phyloP scores from a whole-genome alignment of 2,329 filamentous ascomycete species.

The Aspergillus phoenicis region DNA sequence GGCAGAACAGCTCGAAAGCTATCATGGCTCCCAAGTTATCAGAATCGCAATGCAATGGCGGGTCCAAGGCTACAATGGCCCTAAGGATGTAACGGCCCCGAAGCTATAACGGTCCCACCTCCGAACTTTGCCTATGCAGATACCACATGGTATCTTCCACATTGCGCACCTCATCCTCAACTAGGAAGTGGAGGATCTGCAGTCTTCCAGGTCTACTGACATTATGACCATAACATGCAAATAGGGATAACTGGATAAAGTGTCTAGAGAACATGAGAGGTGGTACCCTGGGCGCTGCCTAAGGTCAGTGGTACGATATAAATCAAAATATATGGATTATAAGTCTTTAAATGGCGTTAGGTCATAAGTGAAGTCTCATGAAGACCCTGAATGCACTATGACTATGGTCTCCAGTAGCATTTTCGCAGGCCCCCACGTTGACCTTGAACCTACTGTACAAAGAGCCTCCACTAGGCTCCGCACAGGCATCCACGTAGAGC shows the following conservation, averaged over 20 bases:
- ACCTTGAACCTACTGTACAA: neutral
- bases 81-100: neutral
- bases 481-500: neutral
- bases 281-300: too few relatives aligned
- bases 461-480: neutral
- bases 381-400: neutral
- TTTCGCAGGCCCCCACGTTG: neutral
- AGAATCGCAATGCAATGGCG: neutral
- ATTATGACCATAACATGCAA: neutral
- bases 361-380: too few relatives aligned
- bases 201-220: neutral
- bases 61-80: neutral
- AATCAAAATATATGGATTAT: too few relatives aligned
- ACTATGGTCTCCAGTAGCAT: neutral
- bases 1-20: neutral
- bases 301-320: neutral
- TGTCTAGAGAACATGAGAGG: too few relatives aligned
- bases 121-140: neutral
- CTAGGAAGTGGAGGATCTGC: neutral
- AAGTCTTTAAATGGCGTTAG: neutral
- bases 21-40: neutral
- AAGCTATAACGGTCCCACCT: neutral
- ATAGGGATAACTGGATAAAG: fast-evolving
- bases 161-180: neutral
- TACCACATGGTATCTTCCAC: too few relatives aligned